Conservation (phyloP, 2,329 filamentous ascomycete genomes). For the Nemania sp. region DNA sequence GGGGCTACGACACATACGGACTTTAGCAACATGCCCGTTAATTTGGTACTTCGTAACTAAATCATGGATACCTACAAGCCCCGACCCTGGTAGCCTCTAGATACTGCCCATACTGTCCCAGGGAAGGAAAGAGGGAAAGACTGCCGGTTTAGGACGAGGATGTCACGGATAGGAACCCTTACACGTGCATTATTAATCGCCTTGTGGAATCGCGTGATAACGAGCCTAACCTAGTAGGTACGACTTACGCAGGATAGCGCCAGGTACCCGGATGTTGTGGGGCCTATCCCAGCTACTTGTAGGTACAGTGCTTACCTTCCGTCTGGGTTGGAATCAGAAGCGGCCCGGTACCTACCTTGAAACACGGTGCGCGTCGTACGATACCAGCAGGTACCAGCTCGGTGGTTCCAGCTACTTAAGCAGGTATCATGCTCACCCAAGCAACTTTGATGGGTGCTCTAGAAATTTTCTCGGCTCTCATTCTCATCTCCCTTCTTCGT, state of each 20-base stretch:
- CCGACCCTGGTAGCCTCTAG: too few species aligned
- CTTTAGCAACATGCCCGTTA: too few species aligned
- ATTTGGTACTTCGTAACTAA: too few species aligned
- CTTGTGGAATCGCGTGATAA: constrained; percentile 10
- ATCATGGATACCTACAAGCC: too few species aligned
- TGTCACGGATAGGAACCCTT: background rate
- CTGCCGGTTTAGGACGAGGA: too few species aligned
- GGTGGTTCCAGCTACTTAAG: background rate
- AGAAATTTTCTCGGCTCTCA: background rate
- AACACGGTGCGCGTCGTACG: too few species aligned
- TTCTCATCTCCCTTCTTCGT: too few species aligned
- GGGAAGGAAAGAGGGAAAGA: too few species aligned
- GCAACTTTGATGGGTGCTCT: background rate
- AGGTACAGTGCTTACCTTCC: background rate
- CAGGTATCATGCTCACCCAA: background rate
- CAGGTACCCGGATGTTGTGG: constrained; percentile 2
- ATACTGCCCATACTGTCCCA: too few species aligned
- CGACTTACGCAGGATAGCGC: background rate
- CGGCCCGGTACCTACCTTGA: background rate
- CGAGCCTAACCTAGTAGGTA: too few species aligned
- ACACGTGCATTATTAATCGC: constrained; percentile 19
- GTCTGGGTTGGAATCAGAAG: background rate
- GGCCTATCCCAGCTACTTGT: background rate
- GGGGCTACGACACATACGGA: too few species aligned
- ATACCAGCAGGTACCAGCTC: too few species aligned